Evolutionary conservation across 1,139 yeast genomes (phyloP), one percentile per base, ranked within the genome.

Genomic region (Geotrichum reessii): DNA sequence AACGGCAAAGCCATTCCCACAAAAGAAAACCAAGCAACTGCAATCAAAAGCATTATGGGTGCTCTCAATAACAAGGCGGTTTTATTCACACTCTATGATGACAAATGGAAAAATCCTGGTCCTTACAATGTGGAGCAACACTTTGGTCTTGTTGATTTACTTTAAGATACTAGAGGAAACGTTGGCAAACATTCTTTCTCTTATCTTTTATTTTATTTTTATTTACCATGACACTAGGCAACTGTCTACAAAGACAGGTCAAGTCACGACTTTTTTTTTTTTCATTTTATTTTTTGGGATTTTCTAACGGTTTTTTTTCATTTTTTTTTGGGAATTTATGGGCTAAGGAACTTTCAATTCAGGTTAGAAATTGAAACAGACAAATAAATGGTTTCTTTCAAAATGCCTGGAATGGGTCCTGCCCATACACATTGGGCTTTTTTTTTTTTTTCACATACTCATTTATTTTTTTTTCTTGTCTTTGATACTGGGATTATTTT

Each of bases 71-170:
- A 83, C 52, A 77, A 81, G 52, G 83, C 84, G 53, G 82, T 83
- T 53, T 81, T 91, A 62, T 78, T 91, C 67, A 83, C 95, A 21
- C 83, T 91, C 17, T 89, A 74, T 73, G 78, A 91, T 69, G 97
- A 91, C 71, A 78, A 73, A 73, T 91, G 97, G 97, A 91, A 91
- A 72, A 67, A 71, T n/a, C 92, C 96, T 31, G 97, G 97, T 60
- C 79, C 81, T 2, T 85, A 87, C 71, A 86, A 85, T 63, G 84
- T 91, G 68, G 97, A 91, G 74, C 96, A 89, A 74, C 83, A 83
- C 60, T 91, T 91, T 67, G 97, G 97, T 66, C 61, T 56, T 24
- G 50, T 55, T 50, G 54, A 40, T 49, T 50, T 21, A 31, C 55
- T 49, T n/a, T 54, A 52, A 31, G 42, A 31, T 25, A 14, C 11